Conservation (phyloP, 768 basidiomycete genomes). For the Auriscalpium microsporum region DNA sequence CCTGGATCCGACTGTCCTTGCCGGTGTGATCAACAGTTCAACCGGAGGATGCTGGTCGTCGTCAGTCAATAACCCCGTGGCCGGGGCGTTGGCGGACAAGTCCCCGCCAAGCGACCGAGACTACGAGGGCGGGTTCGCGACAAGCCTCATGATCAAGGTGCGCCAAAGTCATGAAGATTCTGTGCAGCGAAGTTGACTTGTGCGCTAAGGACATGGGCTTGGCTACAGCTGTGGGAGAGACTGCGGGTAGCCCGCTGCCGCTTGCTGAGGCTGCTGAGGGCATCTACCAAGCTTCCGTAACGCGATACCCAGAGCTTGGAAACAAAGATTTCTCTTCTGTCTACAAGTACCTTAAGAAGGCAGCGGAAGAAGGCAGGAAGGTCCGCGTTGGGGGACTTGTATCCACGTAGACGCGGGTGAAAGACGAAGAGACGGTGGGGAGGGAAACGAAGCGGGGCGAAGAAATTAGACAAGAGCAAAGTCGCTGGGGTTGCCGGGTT, state of each 20-base stretch:
- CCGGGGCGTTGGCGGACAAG: slow-evolving; percentile 57
- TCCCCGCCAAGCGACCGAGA: slow-evolving; percentile 76
- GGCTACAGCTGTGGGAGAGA: slow-evolving; percentile 54
- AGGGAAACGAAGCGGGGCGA: too few species aligned
- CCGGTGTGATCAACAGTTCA: slow-evolving; percentile 78
- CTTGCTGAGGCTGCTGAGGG: slow-evolving; percentile 55
- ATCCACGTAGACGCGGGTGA: not conserved
- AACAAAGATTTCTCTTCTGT: slow-evolving; percentile 77
- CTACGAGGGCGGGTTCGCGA: slow-evolving; percentile 83
- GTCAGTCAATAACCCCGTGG: slow-evolving; percentile 83
- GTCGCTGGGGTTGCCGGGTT: too few species aligned
- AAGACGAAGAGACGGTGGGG: too few species aligned
- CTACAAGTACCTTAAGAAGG: slow-evolving; percentile 49
- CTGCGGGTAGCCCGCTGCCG: slow-evolving; percentile 45
- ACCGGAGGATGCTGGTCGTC: slow-evolving; percentile 81
- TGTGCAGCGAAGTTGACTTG: slow-evolving; percentile 6
- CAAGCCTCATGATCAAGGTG: slow-evolving; percentile 77
- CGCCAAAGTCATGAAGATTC: not conserved
- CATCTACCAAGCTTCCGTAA: slow-evolving; percentile 52
- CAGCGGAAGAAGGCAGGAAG: slow-evolving; percentile 12
- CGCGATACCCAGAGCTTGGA: slow-evolving; percentile 48
- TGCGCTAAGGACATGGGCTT: slow-evolving; percentile 70
- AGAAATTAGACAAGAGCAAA: too few species aligned
- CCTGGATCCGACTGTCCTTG: slow-evolving; percentile 64
- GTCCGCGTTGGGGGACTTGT: not conserved